Evolutionary conservation across 805 yeast genomes (phyloP), one percentile per base, ranked within the genome.

Genomic region (Helenozyma baotianmanensis): DNA sequence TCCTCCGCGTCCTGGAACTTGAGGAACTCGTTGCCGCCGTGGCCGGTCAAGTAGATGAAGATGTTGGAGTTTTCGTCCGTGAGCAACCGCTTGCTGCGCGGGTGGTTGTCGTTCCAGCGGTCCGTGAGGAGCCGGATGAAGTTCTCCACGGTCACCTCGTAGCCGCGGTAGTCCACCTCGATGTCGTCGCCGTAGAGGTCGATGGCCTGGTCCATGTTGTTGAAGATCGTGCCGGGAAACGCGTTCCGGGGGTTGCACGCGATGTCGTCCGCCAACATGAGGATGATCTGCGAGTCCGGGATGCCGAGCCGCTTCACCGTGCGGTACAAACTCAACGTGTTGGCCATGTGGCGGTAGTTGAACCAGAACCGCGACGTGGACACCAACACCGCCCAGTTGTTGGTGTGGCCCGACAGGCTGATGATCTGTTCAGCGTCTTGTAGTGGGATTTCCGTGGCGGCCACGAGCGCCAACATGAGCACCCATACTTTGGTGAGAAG

Each of bases 1-100:
- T 92, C 98, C 57, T 92, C 98, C 9, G 97, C 96, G 55, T 92
- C 99, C 63, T 92, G 99, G 58, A 92, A 92, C 60, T 92, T 92
- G 50, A 92, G 72, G 58, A 92, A 92, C 58, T 92, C 97, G 51
- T 89, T 87, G 32, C 99, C 99, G 15, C 99, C 99, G 59, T 92
- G 99, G 15, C 99, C 99, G 1, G 98, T 92, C 79, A 92, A 72
- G 56, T 92, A 92, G 17, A 92, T 82, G 58, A 92, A 85, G 31
- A 92, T 87, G 56, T 92, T 92, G 19, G 96, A 85, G 54, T 87
- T 80, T 55, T 89, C 97, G 64, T 92, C 97, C 0, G 97, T 87
- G 39, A 89, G 63, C 29, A 92, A 66, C 44, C 97, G 70, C 60
- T 92, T 92, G 10, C 95, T 83, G 42, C 95, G 72, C 3, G 98